A percentile compares a stretch with the other conserved stretches of the same genome.
Conservation (phyloP, 129 eudicot species). For the Tagetes erecta region DNA sequence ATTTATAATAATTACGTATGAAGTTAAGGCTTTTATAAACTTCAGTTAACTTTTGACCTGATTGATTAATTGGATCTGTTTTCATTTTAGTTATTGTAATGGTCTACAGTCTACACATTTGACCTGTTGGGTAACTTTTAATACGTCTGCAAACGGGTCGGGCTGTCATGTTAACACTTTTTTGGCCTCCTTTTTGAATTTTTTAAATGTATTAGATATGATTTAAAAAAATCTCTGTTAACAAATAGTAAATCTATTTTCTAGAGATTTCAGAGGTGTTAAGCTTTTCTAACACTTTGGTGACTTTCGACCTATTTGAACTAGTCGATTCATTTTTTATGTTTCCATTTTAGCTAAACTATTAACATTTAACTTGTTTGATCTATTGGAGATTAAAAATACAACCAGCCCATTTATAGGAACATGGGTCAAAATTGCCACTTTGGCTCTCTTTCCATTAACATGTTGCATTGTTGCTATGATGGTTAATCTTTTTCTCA, state of each 20-base stretch:
- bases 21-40: slow-evolving; percentile 1
- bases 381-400: neutral
- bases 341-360: neutral
- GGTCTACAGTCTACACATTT: neutral
- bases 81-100: neutral
- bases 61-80: slow-evolving; percentile 5
- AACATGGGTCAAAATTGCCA: neutral
- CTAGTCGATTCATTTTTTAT: neutral
- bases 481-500: slow-evolving; percentile 7
- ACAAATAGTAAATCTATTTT: neutral
- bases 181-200: neutral
- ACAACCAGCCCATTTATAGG: neutral
- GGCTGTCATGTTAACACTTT: neutral
- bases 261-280: neutral
- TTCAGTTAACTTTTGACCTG: neutral
- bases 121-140: neutral
- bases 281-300: neutral
- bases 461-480: neutral
- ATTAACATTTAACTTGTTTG: neutral
- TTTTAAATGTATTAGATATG: neutral
- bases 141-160: neutral
- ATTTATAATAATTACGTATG: neutral
- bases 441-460: neutral
- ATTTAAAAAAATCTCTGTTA: neutral
- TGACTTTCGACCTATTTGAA: neutral